Evolutionary conservation across 257 asterid species (phyloP).

Genomic region (Solanum pimpinellifolium): DNA sequence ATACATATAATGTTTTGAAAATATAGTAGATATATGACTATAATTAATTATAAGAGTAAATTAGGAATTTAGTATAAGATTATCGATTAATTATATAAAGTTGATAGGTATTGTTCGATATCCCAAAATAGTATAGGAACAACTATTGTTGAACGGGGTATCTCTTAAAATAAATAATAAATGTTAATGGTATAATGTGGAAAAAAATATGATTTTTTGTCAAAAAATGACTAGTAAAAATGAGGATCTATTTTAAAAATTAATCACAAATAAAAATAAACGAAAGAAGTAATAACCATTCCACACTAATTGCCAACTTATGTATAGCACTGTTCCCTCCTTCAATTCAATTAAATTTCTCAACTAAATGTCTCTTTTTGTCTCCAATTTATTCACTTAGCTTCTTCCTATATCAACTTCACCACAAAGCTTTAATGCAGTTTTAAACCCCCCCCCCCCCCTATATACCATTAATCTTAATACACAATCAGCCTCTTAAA

Average conservation of each 20-base stretch:
- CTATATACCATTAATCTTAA: not conserved
- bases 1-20: not conserved
- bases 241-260: too few relatives aligned
- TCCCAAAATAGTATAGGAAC: not conserved
- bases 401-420: not conserved
- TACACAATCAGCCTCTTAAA: not conserved
- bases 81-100: not conserved
- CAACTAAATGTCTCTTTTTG: not conserved
- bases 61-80: not conserved
- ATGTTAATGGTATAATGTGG: not conserved
- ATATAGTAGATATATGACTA: too few relatives aligned
- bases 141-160: not conserved
- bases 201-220: too few relatives aligned
- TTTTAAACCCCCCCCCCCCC: too few relatives aligned
- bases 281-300: too few relatives aligned
- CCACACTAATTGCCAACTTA: not conserved
- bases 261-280: too few relatives aligned
- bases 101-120: too few relatives aligned
- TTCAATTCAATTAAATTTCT: not conserved
- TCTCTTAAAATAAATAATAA: not conserved
- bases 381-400: not conserved
- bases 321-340: not conserved
- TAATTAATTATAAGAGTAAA: too few relatives aligned
- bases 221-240: too few relatives aligned
- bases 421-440: not conserved